These are phyloP conservation scores for Verruconis gallopava DNA, from an alignment of 2,329 filamentous ascomycete genomes.

Conservation along the genomic window DNA sequence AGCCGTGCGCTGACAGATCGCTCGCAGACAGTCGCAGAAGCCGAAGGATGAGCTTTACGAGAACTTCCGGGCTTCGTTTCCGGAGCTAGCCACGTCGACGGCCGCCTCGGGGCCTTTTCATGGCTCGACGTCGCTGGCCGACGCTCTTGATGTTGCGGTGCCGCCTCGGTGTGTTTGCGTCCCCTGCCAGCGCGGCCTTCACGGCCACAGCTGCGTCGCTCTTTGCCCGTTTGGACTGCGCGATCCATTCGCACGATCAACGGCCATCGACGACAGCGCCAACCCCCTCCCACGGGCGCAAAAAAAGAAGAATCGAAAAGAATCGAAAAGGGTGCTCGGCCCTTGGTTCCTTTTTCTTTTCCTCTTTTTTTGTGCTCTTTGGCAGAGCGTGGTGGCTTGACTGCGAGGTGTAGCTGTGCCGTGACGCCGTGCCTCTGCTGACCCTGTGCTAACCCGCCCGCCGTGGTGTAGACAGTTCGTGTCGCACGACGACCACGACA, in stretches of 20 bases:
- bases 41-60: slow-evolving; percentile 73
- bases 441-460: slow-evolving; percentile 11
- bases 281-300: not conserved
- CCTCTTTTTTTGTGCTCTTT: not conserved
- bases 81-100: slow-evolving; percentile 42
- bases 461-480: slow-evolving; percentile 26
- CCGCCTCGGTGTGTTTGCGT: slow-evolving; percentile 29
- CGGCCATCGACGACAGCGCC: slow-evolving; percentile 1
- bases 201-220: slow-evolving; percentile 3
- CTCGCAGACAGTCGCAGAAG: slow-evolving; percentile 68
- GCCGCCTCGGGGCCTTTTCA: slow-evolving; percentile 35
- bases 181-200: slow-evolving; percentile 7
- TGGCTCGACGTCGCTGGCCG: slow-evolving; percentile 29
- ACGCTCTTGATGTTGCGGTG: slow-evolving; percentile 34
- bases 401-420: too few species aligned
- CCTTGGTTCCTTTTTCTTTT: not conserved
- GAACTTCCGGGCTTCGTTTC: slow-evolving; percentile 73
- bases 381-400: too few species aligned
- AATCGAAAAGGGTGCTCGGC: not conserved
- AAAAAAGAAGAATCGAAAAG: not conserved
- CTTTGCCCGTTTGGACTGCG: slow-evolving; percentile 7
- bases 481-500: slow-evolving; percentile 31
- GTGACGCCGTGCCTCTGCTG: too few species aligned
- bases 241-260: not conserved
- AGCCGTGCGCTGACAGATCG: slow-evolving; percentile 9